Evolutionary conservation across 2,329 filamentous ascomycete genomes (phyloP).

Genomic region (Pseudogymnoascus destructans): DNA sequence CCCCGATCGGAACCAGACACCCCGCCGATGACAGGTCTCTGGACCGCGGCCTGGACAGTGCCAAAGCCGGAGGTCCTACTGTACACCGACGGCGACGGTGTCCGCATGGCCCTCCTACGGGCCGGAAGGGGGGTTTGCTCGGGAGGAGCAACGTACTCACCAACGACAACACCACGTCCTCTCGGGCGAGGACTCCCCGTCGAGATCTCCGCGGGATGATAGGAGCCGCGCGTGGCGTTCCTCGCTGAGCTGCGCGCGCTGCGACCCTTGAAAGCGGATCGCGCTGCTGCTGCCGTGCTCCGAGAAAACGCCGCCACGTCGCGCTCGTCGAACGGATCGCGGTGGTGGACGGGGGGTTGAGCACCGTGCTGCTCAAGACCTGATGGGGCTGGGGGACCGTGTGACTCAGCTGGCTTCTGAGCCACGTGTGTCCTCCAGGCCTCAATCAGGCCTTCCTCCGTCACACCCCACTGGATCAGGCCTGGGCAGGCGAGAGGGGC

Average conservation of each 20-base stretch:
- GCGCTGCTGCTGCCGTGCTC: background rate
- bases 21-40: background rate
- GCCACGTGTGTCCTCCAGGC: background rate
- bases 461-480: background rate
- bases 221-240: background rate
- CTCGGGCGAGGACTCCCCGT: background rate
- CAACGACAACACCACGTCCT: background rate
- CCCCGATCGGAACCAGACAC: background rate
- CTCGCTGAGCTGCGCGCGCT: background rate
- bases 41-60: background rate
- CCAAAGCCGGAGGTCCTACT: background rate
- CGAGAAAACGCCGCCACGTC: background rate
- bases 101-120: background rate
- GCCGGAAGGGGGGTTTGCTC: background rate
- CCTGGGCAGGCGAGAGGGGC: constrained; percentile 1
- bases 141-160: background rate
- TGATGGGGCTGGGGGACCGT: background rate
- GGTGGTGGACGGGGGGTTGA: background rate
- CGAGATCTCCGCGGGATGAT: background rate
- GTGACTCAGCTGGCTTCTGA: background rate
- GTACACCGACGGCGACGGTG: constrained; percentile 3
- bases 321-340: background rate
- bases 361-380: background rate
- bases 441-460: background rate
- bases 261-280: background rate